Evolutionary conservation across 352 stramenopile genomes (phyloP).

Genomic region (Pythium angustatum): DNA sequence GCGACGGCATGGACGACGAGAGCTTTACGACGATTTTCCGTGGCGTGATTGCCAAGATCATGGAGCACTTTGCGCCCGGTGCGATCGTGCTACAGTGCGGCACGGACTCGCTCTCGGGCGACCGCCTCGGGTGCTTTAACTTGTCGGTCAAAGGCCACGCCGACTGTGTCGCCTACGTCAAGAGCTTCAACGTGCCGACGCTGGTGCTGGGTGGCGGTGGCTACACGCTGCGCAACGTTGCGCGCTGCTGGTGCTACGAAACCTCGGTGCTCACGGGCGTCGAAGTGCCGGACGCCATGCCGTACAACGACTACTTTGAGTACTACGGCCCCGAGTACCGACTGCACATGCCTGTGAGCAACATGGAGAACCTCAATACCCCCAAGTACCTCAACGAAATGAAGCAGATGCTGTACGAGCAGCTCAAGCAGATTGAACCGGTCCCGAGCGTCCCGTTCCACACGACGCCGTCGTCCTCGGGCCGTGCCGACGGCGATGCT

Average conservation of each 20-base stretch:
- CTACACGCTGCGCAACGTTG: slow-evolving; percentile 98
- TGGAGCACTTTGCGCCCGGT: slow-evolving; percentile 95
- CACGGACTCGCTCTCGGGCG: slow-evolving; percentile 97
- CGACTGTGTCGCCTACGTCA: slow-evolving; percentile 96
- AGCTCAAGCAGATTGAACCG: slow-evolving; percentile 94
- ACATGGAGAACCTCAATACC: slow-evolving; percentile 98
- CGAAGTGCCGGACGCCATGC: slow-evolving; percentile 94
- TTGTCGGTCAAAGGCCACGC: slow-evolving; percentile 96
- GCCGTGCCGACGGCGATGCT: slow-evolving; percentile 50
- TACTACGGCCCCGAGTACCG: slow-evolving; percentile 99
- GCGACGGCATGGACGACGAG: slow-evolving; percentile 99
- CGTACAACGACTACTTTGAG: slow-evolving; percentile 99
- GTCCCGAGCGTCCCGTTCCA: slow-evolving; percentile 97
- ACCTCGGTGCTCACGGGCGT: slow-evolving; percentile 94
- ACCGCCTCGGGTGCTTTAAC: slow-evolving; percentile 99
- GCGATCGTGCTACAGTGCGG: slow-evolving; percentile 98
- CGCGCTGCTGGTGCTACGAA: slow-evolving; percentile 94
- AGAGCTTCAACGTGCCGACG: slow-evolving; percentile 96
- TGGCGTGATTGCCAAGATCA: slow-evolving; percentile 95
- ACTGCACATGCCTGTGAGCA: slow-evolving; percentile 95
- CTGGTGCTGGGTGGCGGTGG: slow-evolving; percentile 96
- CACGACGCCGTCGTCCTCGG: slow-evolving; percentile 61
- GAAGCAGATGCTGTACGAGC: slow-evolving; percentile 91
- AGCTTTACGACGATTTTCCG: slow-evolving; percentile 90
- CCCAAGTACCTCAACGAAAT: slow-evolving; percentile 90